Evolutionary conservation across 257 asterid genomes (phyloP).

Genomic region (Solanum arcanum): DNA sequence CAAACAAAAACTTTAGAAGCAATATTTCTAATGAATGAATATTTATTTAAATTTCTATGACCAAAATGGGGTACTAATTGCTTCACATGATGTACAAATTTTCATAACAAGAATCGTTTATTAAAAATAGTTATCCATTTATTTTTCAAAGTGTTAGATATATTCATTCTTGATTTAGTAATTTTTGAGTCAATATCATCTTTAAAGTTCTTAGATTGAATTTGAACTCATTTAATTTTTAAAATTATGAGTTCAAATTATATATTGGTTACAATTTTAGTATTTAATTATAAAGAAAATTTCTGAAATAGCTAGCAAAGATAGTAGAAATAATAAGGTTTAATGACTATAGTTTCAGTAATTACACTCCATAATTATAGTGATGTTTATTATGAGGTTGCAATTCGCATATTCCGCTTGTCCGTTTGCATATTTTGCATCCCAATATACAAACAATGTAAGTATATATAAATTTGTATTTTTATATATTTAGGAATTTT

Average conservation of each 20-base stretch:
- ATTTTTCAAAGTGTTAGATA: not conserved
- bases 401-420: too few relatives aligned
- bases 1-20: not conserved
- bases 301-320: too few relatives aligned
- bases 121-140: not conserved
- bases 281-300: too few relatives aligned
- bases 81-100: not conserved
- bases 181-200: not conserved
- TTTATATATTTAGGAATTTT: too few relatives aligned
- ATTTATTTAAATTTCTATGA: not conserved
- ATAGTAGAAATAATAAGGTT: not conserved
- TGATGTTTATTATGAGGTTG: not conserved
- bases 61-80: not conserved
- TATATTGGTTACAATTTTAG: not conserved
- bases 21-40: not conserved
- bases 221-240: not conserved
- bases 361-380: too few relatives aligned
- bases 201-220: not conserved
- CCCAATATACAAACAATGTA: not conserved
- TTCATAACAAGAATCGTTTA: not conserved
- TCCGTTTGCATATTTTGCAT: not conserved
- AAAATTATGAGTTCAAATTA: not conserved
- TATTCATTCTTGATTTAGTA: not conserved
- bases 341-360: too few relatives aligned
- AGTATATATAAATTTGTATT: too few relatives aligned